Percentiles rank a stretch among this genome's conserved stretches.
These are phyloP conservation scores for Chrysoporthe deuterocubensis DNA, from an alignment of 2,329 filamentous ascomycete genomes.

Conservation along the genomic window DNA sequence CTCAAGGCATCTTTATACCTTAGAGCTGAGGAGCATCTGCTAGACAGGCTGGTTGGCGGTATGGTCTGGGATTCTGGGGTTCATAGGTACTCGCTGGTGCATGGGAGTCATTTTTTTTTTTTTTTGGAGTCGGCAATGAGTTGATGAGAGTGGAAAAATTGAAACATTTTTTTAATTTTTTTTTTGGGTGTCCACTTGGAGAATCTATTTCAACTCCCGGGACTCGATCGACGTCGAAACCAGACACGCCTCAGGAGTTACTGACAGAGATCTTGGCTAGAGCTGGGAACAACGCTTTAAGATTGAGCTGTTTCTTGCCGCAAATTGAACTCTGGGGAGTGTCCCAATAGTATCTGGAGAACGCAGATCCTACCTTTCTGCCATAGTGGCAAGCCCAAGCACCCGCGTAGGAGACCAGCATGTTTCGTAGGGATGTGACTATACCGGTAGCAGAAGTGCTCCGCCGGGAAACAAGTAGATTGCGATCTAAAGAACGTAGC, in stretches of 20 bases:
- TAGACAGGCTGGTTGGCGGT: neutral
- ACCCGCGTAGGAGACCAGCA: too few relatives aligned
- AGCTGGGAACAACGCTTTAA: too few relatives aligned
- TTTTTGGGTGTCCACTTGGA: too few relatives aligned
- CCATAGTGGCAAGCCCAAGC: neutral
- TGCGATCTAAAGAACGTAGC: too few relatives aligned
- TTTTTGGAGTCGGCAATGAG: neutral
- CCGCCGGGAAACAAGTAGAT: too few relatives aligned
- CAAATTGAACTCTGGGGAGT: neutral
- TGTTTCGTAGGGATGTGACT: too few relatives aligned
- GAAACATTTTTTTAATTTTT: neutral
- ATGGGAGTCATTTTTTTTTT: neutral
- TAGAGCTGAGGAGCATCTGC: neutral
- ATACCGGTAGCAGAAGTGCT: too few relatives aligned
- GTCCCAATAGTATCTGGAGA: neutral
- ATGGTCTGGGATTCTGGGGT: neutral
- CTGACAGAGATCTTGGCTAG: neutral
- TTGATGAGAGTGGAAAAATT: neutral
- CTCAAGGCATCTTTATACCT: neutral
- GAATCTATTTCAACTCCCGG: neutral
- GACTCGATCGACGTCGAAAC: neutral
- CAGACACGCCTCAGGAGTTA: neutral
- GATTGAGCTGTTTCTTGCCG: neutral
- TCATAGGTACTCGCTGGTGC: neutral
- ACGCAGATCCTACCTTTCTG: neutral